A percentile compares a stretch with the other conserved stretches of the same genome.
Evolutionary conservation across 176 grass and related monocot species (phyloP).

Genomic region (Elaeis guineensis): DNA sequence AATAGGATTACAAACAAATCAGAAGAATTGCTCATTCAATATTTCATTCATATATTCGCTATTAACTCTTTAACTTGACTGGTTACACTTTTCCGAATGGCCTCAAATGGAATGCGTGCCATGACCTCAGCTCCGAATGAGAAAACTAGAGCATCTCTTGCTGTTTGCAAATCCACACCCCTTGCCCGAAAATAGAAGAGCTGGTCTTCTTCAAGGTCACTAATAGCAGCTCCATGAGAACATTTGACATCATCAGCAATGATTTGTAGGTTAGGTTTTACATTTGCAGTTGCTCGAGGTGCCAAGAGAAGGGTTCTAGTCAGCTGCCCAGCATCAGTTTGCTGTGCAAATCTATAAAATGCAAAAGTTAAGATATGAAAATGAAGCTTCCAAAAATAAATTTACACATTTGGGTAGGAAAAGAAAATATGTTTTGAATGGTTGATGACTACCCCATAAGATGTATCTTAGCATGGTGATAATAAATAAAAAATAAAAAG

Average conservation of each 20-base stretch:
- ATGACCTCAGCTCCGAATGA: conserved; percentile 82
- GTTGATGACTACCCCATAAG: too few relatives aligned
- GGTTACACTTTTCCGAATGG: conserved; percentile 39
- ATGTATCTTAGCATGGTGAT: too few relatives aligned
- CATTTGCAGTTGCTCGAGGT: conserved; percentile 67
- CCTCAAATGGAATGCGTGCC: conserved; percentile 66
- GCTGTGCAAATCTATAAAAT: conserved; percentile 57
- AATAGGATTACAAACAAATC: too few relatives aligned
- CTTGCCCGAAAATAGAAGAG: conserved; percentile 86
- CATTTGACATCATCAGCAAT: conserved; percentile 97
- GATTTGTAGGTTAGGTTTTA: conserved; percentile 96
- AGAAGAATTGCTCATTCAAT: too few relatives aligned
- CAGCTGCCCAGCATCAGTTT: conserved; percentile 82
- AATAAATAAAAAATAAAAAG: too few relatives aligned
- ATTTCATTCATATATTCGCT: not conserved
- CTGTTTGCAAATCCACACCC: conserved; percentile 57
- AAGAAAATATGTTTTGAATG: too few relatives aligned
- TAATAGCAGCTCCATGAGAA: conserved; percentile 89
- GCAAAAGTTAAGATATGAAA: not conserved
- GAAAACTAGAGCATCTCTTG: conserved; percentile 70
- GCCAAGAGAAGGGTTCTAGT: conserved; percentile 75
- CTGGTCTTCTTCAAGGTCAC: conserved; percentile 68
- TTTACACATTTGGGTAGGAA: too few relatives aligned
- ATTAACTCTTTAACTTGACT: conserved; percentile 47
- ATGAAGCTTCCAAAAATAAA: not conserved